Evolutionary conservation across 371 early-diverging fungal species (phyloP).

Genomic region (Mycotypha africana): DNA sequence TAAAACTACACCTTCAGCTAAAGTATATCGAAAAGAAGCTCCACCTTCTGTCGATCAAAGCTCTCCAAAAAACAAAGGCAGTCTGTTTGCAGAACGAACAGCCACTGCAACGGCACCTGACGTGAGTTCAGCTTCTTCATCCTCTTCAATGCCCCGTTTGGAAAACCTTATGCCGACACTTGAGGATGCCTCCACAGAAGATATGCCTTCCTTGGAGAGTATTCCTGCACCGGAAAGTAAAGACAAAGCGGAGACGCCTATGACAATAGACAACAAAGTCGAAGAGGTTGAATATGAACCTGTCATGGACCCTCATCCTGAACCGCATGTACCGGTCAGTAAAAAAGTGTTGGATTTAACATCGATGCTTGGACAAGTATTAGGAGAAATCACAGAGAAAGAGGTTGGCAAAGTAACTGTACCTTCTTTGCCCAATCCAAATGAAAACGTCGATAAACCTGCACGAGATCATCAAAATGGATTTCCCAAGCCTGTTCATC

Average conservation of each 20-base stretch:
- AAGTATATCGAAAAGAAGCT: constrained; percentile 29
- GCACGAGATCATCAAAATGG: constrained; percentile 33
- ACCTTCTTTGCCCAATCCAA: constrained; percentile 14
- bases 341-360: constrained; percentile 45
- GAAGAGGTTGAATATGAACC: constrained; percentile 14
- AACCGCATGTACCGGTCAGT: constrained; percentile 28
- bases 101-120: neutral
- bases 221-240: neutral
- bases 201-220: constrained; percentile 7
- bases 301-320: constrained; percentile 22
- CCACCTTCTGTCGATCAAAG: constrained; percentile 14
- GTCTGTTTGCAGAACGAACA: constrained; percentile 37
- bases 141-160: constrained; percentile 1
- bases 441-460: constrained; percentile 5
- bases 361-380: constrained; percentile 37
- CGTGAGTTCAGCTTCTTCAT: neutral
- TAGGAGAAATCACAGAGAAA: constrained; percentile 49
- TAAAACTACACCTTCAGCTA: constrained; percentile 41
- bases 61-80: constrained; percentile 20
- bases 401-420: constrained; percentile 16
- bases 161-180: constrained; percentile 1
- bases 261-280: no score
- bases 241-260: no score
- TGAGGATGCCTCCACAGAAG: neutral
- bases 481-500: constrained; percentile 54